Evolutionary conservation across 441 rosid species (phyloP), one percentile per base, ranked within the genome.

Genomic region (Omphalea diandra): DNA sequence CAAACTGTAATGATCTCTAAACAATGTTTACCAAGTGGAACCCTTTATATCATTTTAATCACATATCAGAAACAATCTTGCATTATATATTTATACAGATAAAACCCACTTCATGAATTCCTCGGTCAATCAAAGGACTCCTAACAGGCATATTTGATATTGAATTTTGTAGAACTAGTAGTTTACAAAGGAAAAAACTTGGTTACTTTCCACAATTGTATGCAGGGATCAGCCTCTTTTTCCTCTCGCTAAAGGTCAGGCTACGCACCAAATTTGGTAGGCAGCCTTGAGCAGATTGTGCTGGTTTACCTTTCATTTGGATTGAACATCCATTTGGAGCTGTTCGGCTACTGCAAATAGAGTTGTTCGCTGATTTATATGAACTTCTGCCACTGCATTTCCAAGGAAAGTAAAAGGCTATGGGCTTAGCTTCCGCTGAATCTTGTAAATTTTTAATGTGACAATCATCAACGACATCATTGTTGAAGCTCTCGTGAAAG

Each of bases 221-320:
- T 3, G 44, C 50, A 32, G 80, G 36, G 61, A 76, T 79, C 61
- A 68, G 61, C 77, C 77, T 79, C 77, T 65, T 81, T 77, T 77
- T 88, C 56, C 79, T 85, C 62, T 83, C 90, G 1, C 76, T 59
- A 27, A 73, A 82, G 81, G 86, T 86, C 69, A 75, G 63, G 76
- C 81, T 82, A 46, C 84, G 71, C 55, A 75, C 83, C 75, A 84
- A 68, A 67, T 73, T 66, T 14, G 91, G 88, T 33, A 89, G 73
- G 82, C 94, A 87, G 75, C 90, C 69, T 7, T 65, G 80, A 32
- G 77, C 60, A 65, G 81, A 79, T n/a, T 44, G 67, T 22, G 69
- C 58, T 53, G 84, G 46, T 73, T 82, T 82, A 12, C 55, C 65
- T 70, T 77, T 82, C 31, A 46, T 49, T 3, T 52, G 31, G 17